Evolutionary conservation across 2,329 filamentous ascomycete genomes (phyloP), one percentile per base, ranked within the genome.

Genomic region (Fusarium nanum): DNA sequence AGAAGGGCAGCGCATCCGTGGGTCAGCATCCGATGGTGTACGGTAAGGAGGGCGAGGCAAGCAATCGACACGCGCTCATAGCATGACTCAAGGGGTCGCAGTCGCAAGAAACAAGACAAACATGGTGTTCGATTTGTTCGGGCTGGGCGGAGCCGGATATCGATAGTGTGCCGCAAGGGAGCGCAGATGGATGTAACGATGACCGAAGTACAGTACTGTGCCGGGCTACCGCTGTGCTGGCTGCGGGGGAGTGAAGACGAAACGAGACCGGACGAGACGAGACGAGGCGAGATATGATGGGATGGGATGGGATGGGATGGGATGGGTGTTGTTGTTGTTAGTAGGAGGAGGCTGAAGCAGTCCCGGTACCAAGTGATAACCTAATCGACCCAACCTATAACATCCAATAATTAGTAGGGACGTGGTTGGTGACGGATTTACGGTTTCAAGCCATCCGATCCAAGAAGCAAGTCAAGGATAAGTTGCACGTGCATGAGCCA

Each of bases 21-120:
- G 65, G 73, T 69, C 69, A 57, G 60, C 46, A 66, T 47, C 68
- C 47, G 60, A 59, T 56, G 56, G 63, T 72, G 58, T 46, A 70
- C 49, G 63, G 61, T 58, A 63, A 72, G 60, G 68, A 55, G 64
- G 54, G 23, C 48, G 63, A 60, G 53, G 67, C 73, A 65, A 68
- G 60, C 23, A 66, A 73, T 73, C 50, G 56, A 67, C 62, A 67
- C 64, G 71, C 62, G 70, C 66, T 76, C 74, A 76, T 73, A 71
- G 64, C 70, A 76, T 76, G 74, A 74, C 74, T 76, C 71, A 70
- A 73, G 37, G 59, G 56, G 69, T 64, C 54, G 65, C 28, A 72
- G 57, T 56, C 68, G 61, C 50, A 71, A 60, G 56, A 72, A 60
- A 70, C 59, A 63, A 46, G 57, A 62, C 56, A 55, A 69, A 70